These are phyloP conservation scores for Tetrahymena elliotti DNA, from an alignment of 73 alveolate species.

Conservation along the genomic window DNA sequence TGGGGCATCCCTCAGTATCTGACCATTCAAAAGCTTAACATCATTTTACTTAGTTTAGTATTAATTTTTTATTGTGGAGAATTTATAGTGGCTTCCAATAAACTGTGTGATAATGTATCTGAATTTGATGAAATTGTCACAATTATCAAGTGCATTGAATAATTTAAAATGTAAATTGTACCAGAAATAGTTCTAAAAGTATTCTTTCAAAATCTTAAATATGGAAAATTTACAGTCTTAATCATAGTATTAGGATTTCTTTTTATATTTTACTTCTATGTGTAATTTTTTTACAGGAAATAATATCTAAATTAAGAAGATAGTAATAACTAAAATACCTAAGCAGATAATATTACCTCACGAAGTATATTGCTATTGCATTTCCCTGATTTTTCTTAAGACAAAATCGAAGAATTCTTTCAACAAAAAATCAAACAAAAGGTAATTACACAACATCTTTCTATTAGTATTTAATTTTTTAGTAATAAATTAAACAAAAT, in stretches of 20 bases:
- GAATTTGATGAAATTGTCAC: neutral
- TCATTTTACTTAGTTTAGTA: neutral
- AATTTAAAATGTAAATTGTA: neutral
- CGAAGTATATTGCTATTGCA: neutral
- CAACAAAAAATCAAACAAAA: neutral
- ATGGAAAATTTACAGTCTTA: neutral
- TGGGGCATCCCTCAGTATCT: neutral
- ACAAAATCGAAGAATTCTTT: neutral
- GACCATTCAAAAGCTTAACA: neutral
- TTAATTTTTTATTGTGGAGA: neutral
- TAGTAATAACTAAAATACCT: neutral
- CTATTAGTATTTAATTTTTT: too few species aligned
- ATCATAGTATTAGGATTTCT: neutral
- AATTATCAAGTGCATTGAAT: neutral
- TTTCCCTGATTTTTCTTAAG: neutral
- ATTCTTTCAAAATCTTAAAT: neutral
- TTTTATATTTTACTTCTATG: neutral
- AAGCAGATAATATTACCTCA: neutral
- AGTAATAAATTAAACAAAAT: neutral
- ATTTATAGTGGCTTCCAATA: neutral
- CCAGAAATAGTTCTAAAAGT: neutral
- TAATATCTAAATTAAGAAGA: neutral
- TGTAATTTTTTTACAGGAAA: neutral
- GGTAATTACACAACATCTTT: too few species aligned
- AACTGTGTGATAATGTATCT: neutral